phyloP scores from a whole-genome alignment of 257 asterid species.

The Lavandula angustifolia region DNA sequence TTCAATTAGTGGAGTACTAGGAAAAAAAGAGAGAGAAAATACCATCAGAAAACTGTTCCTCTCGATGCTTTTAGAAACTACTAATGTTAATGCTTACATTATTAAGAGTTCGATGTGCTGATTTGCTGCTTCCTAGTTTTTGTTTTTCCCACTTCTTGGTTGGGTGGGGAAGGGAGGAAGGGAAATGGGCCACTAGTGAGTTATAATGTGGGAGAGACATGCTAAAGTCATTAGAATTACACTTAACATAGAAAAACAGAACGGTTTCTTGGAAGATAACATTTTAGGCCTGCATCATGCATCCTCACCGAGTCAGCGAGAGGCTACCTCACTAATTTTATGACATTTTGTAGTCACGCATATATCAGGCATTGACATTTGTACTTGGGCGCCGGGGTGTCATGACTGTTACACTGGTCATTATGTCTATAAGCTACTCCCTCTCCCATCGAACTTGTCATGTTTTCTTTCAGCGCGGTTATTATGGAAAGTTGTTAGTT shows the following conservation, averaged over 20 bases:
- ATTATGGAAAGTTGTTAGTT: too few relatives aligned
- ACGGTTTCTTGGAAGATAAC: not conserved
- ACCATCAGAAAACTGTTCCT: not conserved
- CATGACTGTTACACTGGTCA: constrained; percentile 6
- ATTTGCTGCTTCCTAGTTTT: not conserved
- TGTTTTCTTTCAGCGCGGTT: too few relatives aligned
- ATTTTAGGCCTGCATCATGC: constrained; percentile 6
- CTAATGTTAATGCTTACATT: not conserved
- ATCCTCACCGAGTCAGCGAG: not conserved
- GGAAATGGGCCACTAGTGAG: not conserved
- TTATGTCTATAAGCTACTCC: not conserved
- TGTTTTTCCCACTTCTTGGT: constrained; percentile 3
- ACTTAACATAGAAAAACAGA: constrained; percentile 1
- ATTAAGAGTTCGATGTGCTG: constrained; percentile 1
- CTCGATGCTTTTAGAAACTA: constrained; percentile 1
- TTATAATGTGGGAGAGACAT: constrained; percentile 15
- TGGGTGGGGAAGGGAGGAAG: not conserved
- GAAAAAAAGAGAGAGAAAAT: not conserved
- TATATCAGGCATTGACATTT: constrained; percentile 10
- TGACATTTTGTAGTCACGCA: not conserved
- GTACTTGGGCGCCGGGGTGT: constrained; percentile 1
- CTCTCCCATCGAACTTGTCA: too few relatives aligned
- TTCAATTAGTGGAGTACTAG: not conserved
- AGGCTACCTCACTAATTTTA: not conserved
- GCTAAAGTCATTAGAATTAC: constrained; percentile 9